Conservation (phyloP, 83 land plant genomes). For the Isoetes engelmannii region DNA sequence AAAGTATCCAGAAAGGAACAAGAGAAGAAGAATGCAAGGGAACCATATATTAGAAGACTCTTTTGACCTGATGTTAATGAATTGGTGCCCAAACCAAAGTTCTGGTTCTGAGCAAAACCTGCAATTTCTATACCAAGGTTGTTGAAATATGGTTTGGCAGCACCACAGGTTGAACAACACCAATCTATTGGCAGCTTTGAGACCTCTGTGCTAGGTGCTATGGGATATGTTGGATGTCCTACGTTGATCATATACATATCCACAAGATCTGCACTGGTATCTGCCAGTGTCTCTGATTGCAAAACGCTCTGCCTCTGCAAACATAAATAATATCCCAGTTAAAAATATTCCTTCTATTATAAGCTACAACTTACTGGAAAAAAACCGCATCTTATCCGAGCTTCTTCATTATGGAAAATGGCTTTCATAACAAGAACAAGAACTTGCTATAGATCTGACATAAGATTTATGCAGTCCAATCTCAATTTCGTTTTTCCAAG, state of each 20-base stretch:
- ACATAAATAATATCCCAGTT: too few species aligned
- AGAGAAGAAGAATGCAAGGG: slow-evolving; percentile 50
- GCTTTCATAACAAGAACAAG: too few species aligned
- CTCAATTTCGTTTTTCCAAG: too few species aligned
- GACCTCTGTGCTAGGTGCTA: slow-evolving; percentile 73
- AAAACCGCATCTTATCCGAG: too few species aligned
- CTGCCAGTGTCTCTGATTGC: slow-evolving; percentile 82
- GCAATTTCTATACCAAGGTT: slow-evolving; percentile 95
- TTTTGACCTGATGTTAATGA: slow-evolving; percentile 82
- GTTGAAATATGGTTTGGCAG: slow-evolving; percentile 70
- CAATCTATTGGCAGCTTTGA: slow-evolving; percentile 74
- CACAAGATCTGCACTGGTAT: slow-evolving; percentile 87
- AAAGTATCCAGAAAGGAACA: slow-evolving; percentile 84
- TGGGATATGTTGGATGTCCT: slow-evolving; percentile 74
- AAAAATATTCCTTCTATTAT: too few species aligned
- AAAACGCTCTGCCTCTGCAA: slow-evolving; percentile 53
- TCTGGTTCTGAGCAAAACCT: slow-evolving; percentile 93
- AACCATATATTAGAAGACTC: slow-evolving; percentile 78
- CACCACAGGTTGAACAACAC: slow-evolving; percentile 96
- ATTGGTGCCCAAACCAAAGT: slow-evolving; percentile 79
- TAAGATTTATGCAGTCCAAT: too few species aligned
- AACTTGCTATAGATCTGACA: too few species aligned
- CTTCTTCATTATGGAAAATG: too few species aligned
- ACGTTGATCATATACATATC: slow-evolving; percentile 56
- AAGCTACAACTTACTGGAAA: too few species aligned